Base-by-base conservation (phyloP, 305 asterid species). In the Coffea humblotiana region DNA sequence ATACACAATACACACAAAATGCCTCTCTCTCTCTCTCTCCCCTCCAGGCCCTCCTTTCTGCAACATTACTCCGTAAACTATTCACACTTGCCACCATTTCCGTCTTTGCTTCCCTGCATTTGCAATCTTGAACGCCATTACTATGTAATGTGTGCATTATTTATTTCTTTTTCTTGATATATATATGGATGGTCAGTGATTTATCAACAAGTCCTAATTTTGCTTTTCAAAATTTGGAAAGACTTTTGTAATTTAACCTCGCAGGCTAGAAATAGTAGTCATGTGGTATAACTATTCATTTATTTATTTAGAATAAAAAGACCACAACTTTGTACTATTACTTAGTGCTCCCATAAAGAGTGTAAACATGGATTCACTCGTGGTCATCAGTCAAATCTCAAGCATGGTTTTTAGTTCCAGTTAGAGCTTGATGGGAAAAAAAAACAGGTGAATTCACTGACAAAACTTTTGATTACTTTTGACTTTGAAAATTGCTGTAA, bases 51-150 rank as follows among this genome's bases (percentile, higher is more conserved):
- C n/a, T 6, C 43, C 54, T 49, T 32, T 19, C 76, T 49, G n/a
- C 69, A 74, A 74, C 74, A 72, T 19, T 79, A 66, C 71, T 79
- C 73, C 84, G 61, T 82, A 85, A 78, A 79, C 78, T 49, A 71
- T 79, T 83, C 72, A 64, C 75, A 79, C 81, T 83, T 76, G 83
- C 78, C 78, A 65, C 78, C 71, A 45, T 60, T 3, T 75, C 29
- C 54, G 23, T 13, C 15, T 18, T 3, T 12, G 21, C 1, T 27
- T 8, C 9, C 16, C 48, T 63, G 72, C 48, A 77, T 15, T 7
- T n/a, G 27, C 14, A n/a, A 23, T 60, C 65, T 60, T 60, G 29
- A 60, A 60, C 66, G 23, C 32, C 3, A 60, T 8, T 23, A 8
- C 2, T n/a, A 18, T 60, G 12, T 47, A 37, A 37, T 47, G 51